These are phyloP conservation scores for Boletus vermiculosoides DNA, from an alignment of 768 basidiomycete genomes.

Conservation along the genomic window DNA sequence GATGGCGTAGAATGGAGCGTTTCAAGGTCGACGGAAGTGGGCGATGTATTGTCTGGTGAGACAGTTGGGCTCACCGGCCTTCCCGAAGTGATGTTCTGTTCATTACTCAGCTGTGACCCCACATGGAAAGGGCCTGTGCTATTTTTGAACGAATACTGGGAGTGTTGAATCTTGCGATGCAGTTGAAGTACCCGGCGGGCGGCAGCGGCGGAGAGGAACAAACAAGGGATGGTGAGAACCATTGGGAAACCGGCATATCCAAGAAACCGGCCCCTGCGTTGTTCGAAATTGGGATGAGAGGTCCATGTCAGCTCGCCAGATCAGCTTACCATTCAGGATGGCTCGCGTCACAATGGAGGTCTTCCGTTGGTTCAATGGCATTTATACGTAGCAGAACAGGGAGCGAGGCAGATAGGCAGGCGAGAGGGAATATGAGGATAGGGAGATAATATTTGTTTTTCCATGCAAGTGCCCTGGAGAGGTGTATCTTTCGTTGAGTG, in stretches of 20 bases:
- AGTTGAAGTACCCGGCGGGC: constrained; percentile 16
- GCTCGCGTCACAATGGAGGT: constrained; percentile 60
- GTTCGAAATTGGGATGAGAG: constrained; percentile 2
- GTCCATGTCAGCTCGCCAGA: neutral
- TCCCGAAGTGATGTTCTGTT: neutral
- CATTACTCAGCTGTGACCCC: neutral
- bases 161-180: constrained; percentile 23
- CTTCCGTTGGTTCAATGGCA: constrained; percentile 46
- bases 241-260: constrained; percentile 61
- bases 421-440: constrained; percentile 47
- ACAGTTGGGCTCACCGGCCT: constrained; percentile 17
- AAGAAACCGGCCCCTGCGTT: constrained; percentile 57
- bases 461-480: constrained; percentile 50
- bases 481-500: neutral
- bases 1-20: neutral
- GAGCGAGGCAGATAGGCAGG: constrained; percentile 43
- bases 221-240: constrained; percentile 49
- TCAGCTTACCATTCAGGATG: constrained; percentile 53
- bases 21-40: constrained; percentile 10
- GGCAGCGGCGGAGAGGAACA: constrained; percentile 41
- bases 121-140: neutral
- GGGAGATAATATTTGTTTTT: constrained; percentile 43
- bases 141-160: neutral
- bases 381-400: constrained; percentile 43
- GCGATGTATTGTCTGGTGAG: constrained; percentile 22